Conservation (phyloP, 441 rosid species). For the Erodium trifolium region DNA sequence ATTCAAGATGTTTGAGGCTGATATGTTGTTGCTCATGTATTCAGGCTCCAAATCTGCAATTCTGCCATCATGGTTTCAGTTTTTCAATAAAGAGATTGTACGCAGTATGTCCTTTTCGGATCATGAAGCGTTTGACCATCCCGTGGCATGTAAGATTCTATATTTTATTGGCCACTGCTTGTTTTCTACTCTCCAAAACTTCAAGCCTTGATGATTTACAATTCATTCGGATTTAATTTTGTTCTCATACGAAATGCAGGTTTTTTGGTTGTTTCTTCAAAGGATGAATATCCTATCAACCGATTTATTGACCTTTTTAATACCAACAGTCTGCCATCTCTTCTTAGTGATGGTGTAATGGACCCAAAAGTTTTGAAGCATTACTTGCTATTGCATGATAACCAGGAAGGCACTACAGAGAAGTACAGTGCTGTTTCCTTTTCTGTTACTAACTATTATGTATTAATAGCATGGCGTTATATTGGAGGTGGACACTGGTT, state of each 20-base stretch:
- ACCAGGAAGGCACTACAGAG: slow-evolving; percentile 72
- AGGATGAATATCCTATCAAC: slow-evolving; percentile 82
- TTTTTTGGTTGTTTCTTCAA: slow-evolving; percentile 87
- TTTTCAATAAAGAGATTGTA: slow-evolving; percentile 72
- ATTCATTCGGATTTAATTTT: background rate
- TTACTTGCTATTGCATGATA: slow-evolving; percentile 86
- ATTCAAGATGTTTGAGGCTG: slow-evolving; percentile 17
- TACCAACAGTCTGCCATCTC: slow-evolving; percentile 66
- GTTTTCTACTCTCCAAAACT: slow-evolving; percentile 12
- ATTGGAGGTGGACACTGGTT: background rate
- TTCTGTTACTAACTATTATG: slow-evolving; percentile 1
- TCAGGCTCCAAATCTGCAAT: slow-evolving; percentile 72
- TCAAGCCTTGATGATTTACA: slow-evolving; percentile 7
- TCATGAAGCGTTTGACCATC: slow-evolving; percentile 97
- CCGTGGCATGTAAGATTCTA: slow-evolving; percentile 82
- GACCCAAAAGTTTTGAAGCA: slow-evolving; percentile 89
- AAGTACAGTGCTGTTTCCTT: slow-evolving; percentile 31
- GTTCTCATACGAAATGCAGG: slow-evolving; percentile 42
- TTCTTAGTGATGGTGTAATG: slow-evolving; percentile 85
- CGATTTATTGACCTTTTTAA: slow-evolving; percentile 79
- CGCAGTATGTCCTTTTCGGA: slow-evolving; percentile 70
- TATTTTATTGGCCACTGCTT: slow-evolving; percentile 19
- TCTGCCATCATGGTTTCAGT: slow-evolving; percentile 81
- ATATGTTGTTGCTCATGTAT: slow-evolving; percentile 20
- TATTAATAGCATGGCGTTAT: background rate